Evolutionary conservation across 2,329 filamentous ascomycete species (phyloP).

Genomic region (Calonectria hawksworthii): DNA sequence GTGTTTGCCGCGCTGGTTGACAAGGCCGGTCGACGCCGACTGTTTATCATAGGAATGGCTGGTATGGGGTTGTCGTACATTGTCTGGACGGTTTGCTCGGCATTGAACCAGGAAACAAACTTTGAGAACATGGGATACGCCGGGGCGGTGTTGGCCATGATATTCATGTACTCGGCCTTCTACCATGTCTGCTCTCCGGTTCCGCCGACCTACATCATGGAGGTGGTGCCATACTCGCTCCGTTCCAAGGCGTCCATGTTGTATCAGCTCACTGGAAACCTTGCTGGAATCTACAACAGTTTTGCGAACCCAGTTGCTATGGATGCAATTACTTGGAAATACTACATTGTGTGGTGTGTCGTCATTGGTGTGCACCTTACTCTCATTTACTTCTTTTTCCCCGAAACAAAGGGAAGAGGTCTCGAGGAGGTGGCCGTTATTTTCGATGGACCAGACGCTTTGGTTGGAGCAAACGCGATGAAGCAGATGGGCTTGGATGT

Average conservation of each 20-base stretch:
- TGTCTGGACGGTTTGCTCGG: conserved; percentile 57
- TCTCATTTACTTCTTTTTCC: conserved; percentile 48
- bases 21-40: conserved; percentile 55
- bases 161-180: conserved; percentile 41
- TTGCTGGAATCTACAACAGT: conserved; percentile 53
- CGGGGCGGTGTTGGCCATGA: conserved; percentile 59
- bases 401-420: conserved; percentile 40
- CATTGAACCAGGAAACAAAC: conserved; percentile 48
- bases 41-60: conserved; percentile 54
- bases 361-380: conserved; percentile 39
- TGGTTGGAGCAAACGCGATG: conserved; percentile 36
- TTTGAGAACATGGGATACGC: conserved; percentile 50
- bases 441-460: conserved; percentile 40
- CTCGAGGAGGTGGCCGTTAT: conserved; percentile 43
- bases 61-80: conserved; percentile 54
- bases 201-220: conserved; percentile 60
- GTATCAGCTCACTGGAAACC: conserved; percentile 46
- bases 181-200: conserved; percentile 56
- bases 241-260: conserved; percentile 48
- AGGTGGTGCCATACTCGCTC: conserved; percentile 55
- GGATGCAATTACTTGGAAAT: conserved; percentile 57
- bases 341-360: conserved; percentile 60
- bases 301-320: conserved; percentile 61
- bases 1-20: conserved; percentile 55
- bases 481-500: conserved; percentile 33